Evolutionary conservation across 805 yeast species (phyloP).

Genomic region (Yueomyces sinensis): DNA sequence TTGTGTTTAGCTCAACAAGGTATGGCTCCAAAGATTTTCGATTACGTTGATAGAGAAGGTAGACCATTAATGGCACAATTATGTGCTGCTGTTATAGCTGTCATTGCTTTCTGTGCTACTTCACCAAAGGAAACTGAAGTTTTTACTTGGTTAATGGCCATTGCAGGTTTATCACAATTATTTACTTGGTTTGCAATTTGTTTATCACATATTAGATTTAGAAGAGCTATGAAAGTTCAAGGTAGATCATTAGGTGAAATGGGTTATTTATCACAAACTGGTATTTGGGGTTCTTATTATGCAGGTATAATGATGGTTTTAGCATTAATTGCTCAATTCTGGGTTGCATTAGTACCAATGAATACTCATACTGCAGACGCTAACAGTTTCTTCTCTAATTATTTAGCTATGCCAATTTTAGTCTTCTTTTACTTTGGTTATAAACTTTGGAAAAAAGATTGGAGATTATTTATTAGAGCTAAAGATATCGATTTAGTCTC

Average conservation of each 20-base stretch:
- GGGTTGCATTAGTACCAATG: slow-evolving; percentile 53
- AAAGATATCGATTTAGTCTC: slow-evolving; percentile 20
- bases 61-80: slow-evolving; percentile 48
- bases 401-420: slow-evolving; percentile 35
- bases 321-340: slow-evolving; percentile 46
- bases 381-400: slow-evolving; percentile 30
- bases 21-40: slow-evolving; percentile 43
- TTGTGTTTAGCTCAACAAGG: slow-evolving; percentile 62
- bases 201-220: slow-evolving; percentile 42
- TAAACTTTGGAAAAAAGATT: slow-evolving; percentile 34
- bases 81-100: slow-evolving; percentile 39
- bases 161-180: slow-evolving; percentile 47
- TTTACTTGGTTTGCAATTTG: slow-evolving; percentile 53
- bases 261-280: slow-evolving; percentile 39
- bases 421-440: slow-evolving; percentile 31
- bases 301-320: slow-evolving; percentile 36
- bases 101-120: slow-evolving; percentile 59
- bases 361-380: slow-evolving; percentile 25
- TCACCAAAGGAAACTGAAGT: slow-evolving; percentile 42
- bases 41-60: slow-evolving; percentile 44
- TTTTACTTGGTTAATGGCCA: slow-evolving; percentile 51
- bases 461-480: slow-evolving; percentile 24
- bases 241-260: slow-evolving; percentile 37
- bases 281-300: slow-evolving; percentile 39
- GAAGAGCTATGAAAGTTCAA: slow-evolving; percentile 43